A percentile compares a stretch with the other conserved stretches of the same genome.
phyloP scores from a whole-genome alignment of 164 flowering plant genomes.

The Cinnamomum chago region DNA sequence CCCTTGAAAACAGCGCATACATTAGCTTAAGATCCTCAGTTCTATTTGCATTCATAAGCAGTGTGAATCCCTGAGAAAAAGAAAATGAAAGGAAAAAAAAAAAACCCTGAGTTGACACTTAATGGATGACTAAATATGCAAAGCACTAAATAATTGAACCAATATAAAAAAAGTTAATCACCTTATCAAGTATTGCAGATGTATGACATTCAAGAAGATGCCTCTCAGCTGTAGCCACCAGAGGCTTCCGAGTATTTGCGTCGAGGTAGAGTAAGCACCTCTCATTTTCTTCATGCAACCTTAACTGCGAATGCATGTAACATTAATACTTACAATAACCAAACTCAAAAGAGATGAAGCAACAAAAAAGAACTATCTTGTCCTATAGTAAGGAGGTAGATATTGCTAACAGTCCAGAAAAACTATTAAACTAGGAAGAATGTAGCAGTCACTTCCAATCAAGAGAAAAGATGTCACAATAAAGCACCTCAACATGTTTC shows the following conservation, averaged over 20 bases:
- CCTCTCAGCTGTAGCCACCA: constrained; percentile 76
- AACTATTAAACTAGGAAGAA: neutral
- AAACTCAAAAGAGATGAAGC: neutral
- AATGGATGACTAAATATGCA: neutral
- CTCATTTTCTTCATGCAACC: constrained; percentile 97
- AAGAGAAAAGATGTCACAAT: constrained; percentile 7
- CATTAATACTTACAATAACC: constrained; percentile 3
- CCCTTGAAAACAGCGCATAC: constrained; percentile 71
- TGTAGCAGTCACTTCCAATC: neutral
- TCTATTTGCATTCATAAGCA: constrained; percentile 96
- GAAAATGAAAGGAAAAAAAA: too few species aligned
- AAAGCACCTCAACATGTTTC: constrained; percentile 92
- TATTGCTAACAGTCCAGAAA: neutral
- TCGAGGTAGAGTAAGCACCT: constrained; percentile 87
- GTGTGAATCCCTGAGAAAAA: constrained; percentile 65
- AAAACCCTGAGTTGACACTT: neutral
- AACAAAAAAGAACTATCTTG: neutral
- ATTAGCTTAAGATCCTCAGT: constrained; percentile 82
- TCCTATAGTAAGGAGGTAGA: neutral
- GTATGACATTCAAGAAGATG: constrained; percentile 92
- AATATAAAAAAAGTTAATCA: constrained; percentile 10
- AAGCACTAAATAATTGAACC: neutral
- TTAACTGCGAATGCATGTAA: constrained; percentile 42
- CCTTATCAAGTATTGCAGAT: constrained; percentile 90
- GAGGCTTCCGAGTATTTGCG: constrained; percentile 72